Evolutionary conservation across 1,139 yeast species (phyloP), one percentile per base, ranked within the genome.

Genomic region (Yamadazyma sp.): DNA sequence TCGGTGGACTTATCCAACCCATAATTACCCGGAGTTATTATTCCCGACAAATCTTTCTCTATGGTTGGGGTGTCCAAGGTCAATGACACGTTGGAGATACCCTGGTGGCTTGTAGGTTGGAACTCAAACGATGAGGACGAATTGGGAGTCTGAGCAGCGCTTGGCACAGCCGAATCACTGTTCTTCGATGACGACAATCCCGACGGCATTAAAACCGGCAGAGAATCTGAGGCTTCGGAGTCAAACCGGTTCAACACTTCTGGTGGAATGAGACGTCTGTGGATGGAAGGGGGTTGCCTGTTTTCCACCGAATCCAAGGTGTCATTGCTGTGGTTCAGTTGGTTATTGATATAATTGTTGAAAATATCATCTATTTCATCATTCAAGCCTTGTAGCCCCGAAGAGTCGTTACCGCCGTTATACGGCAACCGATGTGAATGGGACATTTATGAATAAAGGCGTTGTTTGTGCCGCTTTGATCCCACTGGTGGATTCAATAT

Each of bases 281-380:
- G 10, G 11, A 35, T 20, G 34, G 34, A 16, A 34, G 41, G 29
- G 9, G 5, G 9, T 8, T 37, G 42, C 14, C 40, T 39, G 35
- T 48, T 31, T 13, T 44, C 33, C 14, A 46, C 44, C 2, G 64
- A 57, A 40, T 67, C 73, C 20, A 69, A 54, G 4, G 71, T 64
- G 22, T 64, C 68, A 13, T 50, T 50, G 31, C 67, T 61, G 14
- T 42, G 50, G 38, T 46, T 46, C 29, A 7, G 18, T 18, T 41
- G 37, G 34, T 44, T 35, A 13, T 39, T 34, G 20, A 50, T 47
- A 50, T 67, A 62, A 34, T 54, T 52, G 42, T 61, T 53, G 51
- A 68, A 70, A 27, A 70, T 68, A 34, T 52, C 51, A 43, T 66
- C 64, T 35, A 70, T 48, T 40, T 69, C 72, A 33, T 53, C 53